Conservation (phyloP, 768 basidiomycete genomes). For the Russula griseocarnosa region DNA sequence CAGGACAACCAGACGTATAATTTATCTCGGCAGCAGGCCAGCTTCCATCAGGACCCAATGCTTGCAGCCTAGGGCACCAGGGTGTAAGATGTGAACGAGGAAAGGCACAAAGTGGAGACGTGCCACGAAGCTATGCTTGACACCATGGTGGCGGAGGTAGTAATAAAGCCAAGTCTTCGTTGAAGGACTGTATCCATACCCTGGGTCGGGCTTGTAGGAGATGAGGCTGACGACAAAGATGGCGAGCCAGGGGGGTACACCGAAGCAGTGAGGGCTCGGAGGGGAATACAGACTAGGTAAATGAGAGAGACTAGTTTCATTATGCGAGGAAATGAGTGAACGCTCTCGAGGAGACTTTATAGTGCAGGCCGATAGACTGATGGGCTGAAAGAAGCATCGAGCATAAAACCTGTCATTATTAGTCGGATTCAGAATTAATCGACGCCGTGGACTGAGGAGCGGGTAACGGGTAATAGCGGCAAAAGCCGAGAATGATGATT, state of each 20-base stretch:
- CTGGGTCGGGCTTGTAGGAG: conserved; percentile 3
- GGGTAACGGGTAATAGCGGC: neutral
- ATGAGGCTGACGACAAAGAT: too few relatives aligned
- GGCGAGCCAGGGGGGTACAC: neutral
- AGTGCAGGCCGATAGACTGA: too few relatives aligned
- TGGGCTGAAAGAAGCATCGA: too few relatives aligned
- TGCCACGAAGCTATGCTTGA: conserved; percentile 21
- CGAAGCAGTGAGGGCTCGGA: neutral
- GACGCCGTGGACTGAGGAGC: too few relatives aligned
- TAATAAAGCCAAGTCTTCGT: conserved; percentile 22
- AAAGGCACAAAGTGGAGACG: neutral
- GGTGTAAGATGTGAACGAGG: neutral
- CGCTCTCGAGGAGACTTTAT: conserved; percentile 2
- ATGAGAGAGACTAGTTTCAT: neutral
- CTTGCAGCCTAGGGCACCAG: conserved; percentile 22
- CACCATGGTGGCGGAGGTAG: conserved; percentile 1
- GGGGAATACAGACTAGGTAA: conserved; percentile 4
- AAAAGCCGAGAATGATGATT: neutral
- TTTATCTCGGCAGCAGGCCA: conserved; percentile 32
- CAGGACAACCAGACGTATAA: conserved; percentile 36
- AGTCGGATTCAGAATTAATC: too few relatives aligned
- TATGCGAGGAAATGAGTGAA: conserved; percentile 6
- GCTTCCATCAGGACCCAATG: conserved; percentile 26
- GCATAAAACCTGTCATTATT: too few relatives aligned
- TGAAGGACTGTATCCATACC: conserved; percentile 24